Conservation (phyloP, 2,329 filamentous ascomycete genomes). For the Nemania sp. region DNA sequence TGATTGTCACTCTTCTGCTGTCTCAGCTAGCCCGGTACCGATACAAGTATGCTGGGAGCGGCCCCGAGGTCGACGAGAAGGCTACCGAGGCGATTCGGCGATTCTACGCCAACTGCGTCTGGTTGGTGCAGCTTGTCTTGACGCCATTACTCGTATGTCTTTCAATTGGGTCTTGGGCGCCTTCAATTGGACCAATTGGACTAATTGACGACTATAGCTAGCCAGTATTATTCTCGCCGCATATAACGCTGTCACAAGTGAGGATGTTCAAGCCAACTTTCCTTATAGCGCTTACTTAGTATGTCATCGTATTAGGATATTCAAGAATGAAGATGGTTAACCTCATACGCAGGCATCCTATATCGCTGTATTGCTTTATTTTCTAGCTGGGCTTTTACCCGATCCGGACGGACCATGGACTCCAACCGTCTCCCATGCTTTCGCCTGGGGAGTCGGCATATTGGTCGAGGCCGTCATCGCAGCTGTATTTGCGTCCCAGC, state of each 20-base stretch:
- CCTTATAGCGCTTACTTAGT: conserved; percentile 58
- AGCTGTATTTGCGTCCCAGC: conserved; percentile 51
- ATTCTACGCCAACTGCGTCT: conserved; percentile 52
- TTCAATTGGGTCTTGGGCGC: not conserved
- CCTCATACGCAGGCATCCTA: conserved; percentile 52
- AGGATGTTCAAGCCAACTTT: conserved; percentile 50
- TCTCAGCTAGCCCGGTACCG: conserved; percentile 54
- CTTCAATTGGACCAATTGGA: not conserved
- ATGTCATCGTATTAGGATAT: not conserved
- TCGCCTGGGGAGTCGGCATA: conserved; percentile 54
- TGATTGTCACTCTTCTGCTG: conserved; percentile 54
- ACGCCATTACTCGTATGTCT: conserved; percentile 47
- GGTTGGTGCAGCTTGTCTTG: conserved; percentile 53
- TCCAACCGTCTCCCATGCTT: conserved; percentile 53
- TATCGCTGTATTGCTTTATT: conserved; percentile 57
- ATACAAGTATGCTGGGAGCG: conserved; percentile 50
- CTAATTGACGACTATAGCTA: conserved; percentile 40
- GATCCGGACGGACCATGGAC: conserved; percentile 60
- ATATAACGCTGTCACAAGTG: conserved; percentile 50
- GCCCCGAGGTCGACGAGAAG: conserved; percentile 48
- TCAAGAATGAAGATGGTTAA: conserved; percentile 27
- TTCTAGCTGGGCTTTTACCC: conserved; percentile 56
- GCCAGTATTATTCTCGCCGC: conserved; percentile 52
- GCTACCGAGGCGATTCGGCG: conserved; percentile 47
- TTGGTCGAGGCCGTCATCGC: conserved; percentile 55